phyloP scores from a whole-genome alignment of 345 rosid species.

The Pelargonium nanum region DNA sequence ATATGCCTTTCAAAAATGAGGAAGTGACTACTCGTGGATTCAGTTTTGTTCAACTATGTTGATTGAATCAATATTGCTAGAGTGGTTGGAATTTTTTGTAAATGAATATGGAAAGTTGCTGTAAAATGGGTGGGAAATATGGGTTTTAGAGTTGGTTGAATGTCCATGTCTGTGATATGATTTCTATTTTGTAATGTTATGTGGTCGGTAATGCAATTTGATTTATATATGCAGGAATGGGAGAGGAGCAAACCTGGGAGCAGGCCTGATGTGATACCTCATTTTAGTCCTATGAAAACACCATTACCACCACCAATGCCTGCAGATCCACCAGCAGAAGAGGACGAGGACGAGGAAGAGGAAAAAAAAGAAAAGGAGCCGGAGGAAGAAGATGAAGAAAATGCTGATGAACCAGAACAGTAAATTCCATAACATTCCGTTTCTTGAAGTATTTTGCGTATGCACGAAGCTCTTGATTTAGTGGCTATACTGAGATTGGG shows the following conservation, averaged over 20 bases:
- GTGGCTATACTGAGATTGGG: no score
- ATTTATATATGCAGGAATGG: constrained; percentile 49
- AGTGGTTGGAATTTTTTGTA: no score
- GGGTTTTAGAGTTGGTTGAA: no score
- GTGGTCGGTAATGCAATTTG: background rate
- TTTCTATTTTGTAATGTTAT: no score
- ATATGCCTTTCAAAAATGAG: background rate
- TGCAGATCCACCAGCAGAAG: constrained; percentile 65
- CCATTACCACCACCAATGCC: constrained; percentile 69
- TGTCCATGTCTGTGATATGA: no score
- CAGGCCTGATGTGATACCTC: constrained; percentile 64
- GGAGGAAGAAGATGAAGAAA: constrained; percentile 28
- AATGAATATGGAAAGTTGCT: no score
- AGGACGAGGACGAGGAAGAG: constrained; percentile 61
- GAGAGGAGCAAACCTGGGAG: constrained; percentile 68
- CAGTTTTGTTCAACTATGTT: background rate
- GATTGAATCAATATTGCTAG: no score
- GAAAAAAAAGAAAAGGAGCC: constrained; percentile 41
- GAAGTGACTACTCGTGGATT: background rate
- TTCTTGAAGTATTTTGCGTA: no score
- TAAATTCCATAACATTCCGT: no score
- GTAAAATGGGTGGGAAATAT: no score
- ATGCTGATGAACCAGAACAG: constrained; percentile 50
- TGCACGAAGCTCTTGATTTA: no score
- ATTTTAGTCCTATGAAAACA: constrained; percentile 75